Evolutionary conservation across 768 basidiomycete genomes (phyloP).

Genomic region (Trametes punicea): DNA sequence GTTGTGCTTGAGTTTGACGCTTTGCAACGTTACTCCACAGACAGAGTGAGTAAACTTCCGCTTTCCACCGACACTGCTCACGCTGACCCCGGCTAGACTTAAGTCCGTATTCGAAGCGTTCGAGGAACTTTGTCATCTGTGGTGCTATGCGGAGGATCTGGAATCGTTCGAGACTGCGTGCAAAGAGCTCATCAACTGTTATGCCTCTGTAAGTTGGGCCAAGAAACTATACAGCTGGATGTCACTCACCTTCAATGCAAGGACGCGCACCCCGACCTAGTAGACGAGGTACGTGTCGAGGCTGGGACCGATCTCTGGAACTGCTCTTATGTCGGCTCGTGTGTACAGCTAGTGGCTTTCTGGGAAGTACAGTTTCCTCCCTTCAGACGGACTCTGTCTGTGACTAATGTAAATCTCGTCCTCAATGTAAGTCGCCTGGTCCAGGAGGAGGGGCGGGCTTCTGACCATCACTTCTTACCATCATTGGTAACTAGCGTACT

Average conservation of each 20-base stretch:
- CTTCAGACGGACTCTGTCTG: conserved; percentile 44
- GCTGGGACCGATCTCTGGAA: background rate
- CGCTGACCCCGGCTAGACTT: conserved; percentile 36
- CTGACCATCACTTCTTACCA: background rate
- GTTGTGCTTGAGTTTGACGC: conserved; percentile 60
- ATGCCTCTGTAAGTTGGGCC: conserved; percentile 48
- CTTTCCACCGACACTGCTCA: background rate
- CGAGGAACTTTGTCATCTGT: conserved; percentile 58
- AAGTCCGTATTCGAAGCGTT: conserved; percentile 59
- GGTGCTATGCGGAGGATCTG: conserved; percentile 65
- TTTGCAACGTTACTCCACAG: conserved; percentile 66
- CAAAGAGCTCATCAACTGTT: conserved; percentile 53
- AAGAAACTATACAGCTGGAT: background rate
- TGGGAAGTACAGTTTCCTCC: conserved; percentile 62
- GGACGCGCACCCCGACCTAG: conserved; percentile 53
- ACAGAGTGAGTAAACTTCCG: conserved; percentile 49
- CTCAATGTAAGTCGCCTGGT: conserved; percentile 50
- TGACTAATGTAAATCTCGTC: conserved; percentile 53
- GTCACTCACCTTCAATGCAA: conserved; percentile 21
- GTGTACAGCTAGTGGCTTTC: conserved; percentile 56
- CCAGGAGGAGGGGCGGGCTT: too few relatives aligned
- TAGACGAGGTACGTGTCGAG: conserved; percentile 54
- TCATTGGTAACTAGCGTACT: conserved; percentile 43
- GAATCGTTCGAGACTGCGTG: conserved; percentile 65
- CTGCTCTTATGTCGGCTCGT: background rate